phyloP scores from a whole-genome alignment of 2,329 filamentous ascomycete genomes.

The Aspergillus caelatus region DNA sequence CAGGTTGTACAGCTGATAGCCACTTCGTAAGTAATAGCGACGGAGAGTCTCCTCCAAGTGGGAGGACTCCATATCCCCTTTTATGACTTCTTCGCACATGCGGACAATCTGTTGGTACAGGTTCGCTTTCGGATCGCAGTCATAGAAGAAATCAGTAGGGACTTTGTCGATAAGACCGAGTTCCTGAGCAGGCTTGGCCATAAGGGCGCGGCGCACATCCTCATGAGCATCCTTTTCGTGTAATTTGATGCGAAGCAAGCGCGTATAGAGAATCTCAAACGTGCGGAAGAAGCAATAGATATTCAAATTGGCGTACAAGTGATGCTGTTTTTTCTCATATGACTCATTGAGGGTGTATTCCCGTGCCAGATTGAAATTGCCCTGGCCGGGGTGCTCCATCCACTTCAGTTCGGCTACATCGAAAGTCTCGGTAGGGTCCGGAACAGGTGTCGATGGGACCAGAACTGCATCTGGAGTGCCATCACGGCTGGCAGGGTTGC shows the following conservation, averaged over 20 bases:
- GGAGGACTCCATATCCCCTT: constrained; percentile 76
- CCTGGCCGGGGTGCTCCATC: constrained; percentile 63
- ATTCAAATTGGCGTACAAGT: constrained; percentile 87
- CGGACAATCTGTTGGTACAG: constrained; percentile 86
- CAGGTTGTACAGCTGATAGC: constrained; percentile 92
- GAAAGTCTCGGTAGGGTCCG: constrained; percentile 58
- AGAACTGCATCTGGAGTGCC: constrained; percentile 76
- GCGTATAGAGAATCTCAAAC: constrained; percentile 86
- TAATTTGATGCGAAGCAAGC: constrained; percentile 80
- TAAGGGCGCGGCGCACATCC: constrained; percentile 72
- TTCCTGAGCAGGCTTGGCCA: constrained; percentile 77
- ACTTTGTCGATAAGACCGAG: constrained; percentile 82
- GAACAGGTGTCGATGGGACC: constrained; percentile 36
- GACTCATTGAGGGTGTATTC: constrained; percentile 75
- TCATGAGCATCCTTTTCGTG: constrained; percentile 72
- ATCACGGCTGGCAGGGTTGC: constrained; percentile 78
- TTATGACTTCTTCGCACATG: constrained; percentile 84
- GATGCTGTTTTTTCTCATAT: constrained; percentile 79
- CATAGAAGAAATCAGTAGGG: constrained; percentile 72
- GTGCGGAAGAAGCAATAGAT: constrained; percentile 95
- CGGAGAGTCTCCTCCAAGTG: constrained; percentile 89
- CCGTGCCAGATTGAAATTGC: constrained; percentile 62
- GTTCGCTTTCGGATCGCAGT: constrained; percentile 64
- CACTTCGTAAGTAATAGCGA: constrained; percentile 85
- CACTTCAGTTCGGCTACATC: constrained; percentile 55